These are phyloP conservation scores for Daedaleopsis nitida DNA, from an alignment of 768 basidiomycete genomes.

Conservation along the genomic window DNA sequence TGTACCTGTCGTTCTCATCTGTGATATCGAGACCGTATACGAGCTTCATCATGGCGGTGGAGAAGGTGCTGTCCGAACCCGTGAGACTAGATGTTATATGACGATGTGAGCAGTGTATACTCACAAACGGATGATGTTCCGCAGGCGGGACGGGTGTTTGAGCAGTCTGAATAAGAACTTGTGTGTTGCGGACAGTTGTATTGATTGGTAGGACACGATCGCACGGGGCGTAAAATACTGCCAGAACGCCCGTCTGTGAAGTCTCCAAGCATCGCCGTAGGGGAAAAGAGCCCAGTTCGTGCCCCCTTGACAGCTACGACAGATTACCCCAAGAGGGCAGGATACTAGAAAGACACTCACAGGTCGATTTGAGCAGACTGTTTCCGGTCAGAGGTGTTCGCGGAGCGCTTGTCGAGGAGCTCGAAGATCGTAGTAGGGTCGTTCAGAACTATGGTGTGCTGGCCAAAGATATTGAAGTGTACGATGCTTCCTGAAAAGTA, in stretches of 20 bases:
- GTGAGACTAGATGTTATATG: too few species aligned
- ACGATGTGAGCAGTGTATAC: neutral
- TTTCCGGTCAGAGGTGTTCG: conserved; percentile 23
- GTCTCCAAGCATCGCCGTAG: conserved; percentile 10
- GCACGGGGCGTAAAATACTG: conserved; percentile 1
- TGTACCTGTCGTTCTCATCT: conserved; percentile 28
- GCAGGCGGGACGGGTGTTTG: neutral
- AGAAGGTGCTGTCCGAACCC: neutral
- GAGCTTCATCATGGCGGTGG: conserved; percentile 23
- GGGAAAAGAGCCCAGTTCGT: conserved; percentile 1
- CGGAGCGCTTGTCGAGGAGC: conserved; percentile 19
- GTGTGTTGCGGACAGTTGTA: neutral
- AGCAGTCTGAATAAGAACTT: neutral
- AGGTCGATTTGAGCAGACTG: conserved; percentile 17
- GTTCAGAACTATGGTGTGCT: conserved; percentile 12
- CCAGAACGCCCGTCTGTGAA: conserved; percentile 7
- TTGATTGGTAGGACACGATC: neutral
- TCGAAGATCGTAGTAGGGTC: conserved; percentile 1
- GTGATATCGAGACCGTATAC: conserved; percentile 31
- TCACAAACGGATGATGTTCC: conserved; percentile 7
- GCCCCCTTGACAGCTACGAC: too few species aligned
- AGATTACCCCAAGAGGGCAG: too few species aligned
- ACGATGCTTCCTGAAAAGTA: conserved; percentile 14
- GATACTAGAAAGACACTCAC: conserved; percentile 7
- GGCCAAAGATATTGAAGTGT: conserved; percentile 13